Evolutionary conservation across 2,329 filamentous ascomycete species (phyloP), one percentile per base, ranked within the genome.

Genomic region (Polytolypa hystricis): DNA sequence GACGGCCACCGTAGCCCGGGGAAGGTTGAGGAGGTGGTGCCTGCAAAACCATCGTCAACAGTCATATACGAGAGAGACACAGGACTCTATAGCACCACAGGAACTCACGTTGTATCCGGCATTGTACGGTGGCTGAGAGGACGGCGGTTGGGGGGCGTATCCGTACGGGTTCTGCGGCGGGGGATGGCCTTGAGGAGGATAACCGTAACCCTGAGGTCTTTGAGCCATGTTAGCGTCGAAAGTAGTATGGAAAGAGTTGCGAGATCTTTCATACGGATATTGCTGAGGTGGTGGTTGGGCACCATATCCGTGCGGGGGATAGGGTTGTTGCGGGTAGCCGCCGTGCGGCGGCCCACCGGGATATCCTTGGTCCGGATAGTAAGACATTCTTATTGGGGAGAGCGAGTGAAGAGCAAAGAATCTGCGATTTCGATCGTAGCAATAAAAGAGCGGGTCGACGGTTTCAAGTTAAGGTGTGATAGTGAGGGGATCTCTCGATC

Each of bases 321-420:
- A 50, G 42, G 50, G 49, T 35, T 57, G 53, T 46, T 55, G 59
- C 37, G 51, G 63, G 47, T 68, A 74, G 67, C 70, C 67, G 49
- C 73, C 72, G 44, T 69, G 69, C 52, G 67, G 65, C 46, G 70
- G 65, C 37, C 69, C 69, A 54, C 63, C 62, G 40, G 66, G 62
- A 51, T 77, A 76, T 32, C 63, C 61, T 42, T 65, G 56, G 41
- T 69, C 68, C 46, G 73, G 73, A 55, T 77, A 80, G 52, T 73
- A 75, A 47, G 77, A 78, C 77, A 80, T 81, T 39, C 47, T 49
- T 41, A 33, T 32, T 25, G 32, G 26, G 28, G 33, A 39, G 40
- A 38, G 31, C 27, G 37, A 40, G 33, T 33, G 38, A 42, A 27
- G 35, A 29, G 21, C 19, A 42, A 19, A 25, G 8, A 21, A 12